Evolutionary conservation across 805 yeast species (phyloP).

Genomic region (Candida andamanensis): DNA sequence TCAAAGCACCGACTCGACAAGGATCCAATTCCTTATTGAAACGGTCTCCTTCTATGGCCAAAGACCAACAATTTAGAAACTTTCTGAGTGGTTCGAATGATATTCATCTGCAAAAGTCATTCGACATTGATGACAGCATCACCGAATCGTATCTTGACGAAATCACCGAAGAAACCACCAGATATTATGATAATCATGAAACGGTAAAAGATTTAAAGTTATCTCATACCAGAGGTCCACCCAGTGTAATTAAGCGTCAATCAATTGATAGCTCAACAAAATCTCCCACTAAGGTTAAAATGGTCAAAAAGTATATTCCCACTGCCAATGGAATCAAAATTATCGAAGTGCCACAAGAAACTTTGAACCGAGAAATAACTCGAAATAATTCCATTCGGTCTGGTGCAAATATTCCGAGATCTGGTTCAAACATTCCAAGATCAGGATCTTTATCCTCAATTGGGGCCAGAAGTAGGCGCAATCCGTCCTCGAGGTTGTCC

Average conservation of each 20-base stretch:
- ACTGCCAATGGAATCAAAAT: slow-evolving; percentile 67
- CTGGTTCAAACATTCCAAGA: slow-evolving; percentile 15
- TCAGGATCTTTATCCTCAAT: slow-evolving; percentile 1
- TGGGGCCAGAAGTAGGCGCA: slow-evolving; percentile 3
- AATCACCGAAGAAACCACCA: slow-evolving; percentile 21
- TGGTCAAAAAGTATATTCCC: slow-evolving; percentile 67
- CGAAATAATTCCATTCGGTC: slow-evolving; percentile 37
- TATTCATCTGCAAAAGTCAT: slow-evolving; percentile 1
- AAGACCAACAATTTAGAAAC: neutral
- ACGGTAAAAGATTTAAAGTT: slow-evolving; percentile 32
- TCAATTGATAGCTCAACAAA: neutral
- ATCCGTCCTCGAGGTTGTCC: slow-evolving; percentile 19
- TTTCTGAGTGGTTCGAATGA: neutral
- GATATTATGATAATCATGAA: slow-evolving; percentile 26
- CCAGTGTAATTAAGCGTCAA: no score
- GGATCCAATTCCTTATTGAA: neutral
- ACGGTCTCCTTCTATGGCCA: neutral
- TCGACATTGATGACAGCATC: slow-evolving; percentile 27
- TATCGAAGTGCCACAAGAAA: slow-evolving; percentile 59
- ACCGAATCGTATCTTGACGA: slow-evolving; percentile 28
- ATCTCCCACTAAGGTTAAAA: slow-evolving; percentile 22
- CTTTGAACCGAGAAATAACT: slow-evolving; percentile 32
- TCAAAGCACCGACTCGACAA: neutral
- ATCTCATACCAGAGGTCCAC: slow-evolving; percentile 15
- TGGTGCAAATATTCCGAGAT: slow-evolving; percentile 20